phyloP scores from a whole-genome alignment of 495 filamentous ascomycete genomes.

The Penicillium longicatenatum region DNA sequence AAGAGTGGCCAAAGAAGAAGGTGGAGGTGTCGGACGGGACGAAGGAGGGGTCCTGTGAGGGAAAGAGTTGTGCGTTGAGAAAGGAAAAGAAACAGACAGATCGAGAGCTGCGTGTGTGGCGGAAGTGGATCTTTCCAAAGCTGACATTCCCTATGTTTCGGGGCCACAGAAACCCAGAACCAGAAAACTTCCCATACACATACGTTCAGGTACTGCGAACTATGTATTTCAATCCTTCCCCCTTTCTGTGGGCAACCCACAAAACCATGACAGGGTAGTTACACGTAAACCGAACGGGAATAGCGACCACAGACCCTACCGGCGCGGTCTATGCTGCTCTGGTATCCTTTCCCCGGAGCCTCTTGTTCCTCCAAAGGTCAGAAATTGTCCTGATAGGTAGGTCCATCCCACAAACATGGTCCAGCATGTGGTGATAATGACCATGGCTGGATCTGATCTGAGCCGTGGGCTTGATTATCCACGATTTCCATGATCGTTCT shows the following conservation, averaged over 20 bases:
- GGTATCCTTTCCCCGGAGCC: not conserved
- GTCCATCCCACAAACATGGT: not conserved
- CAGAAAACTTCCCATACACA: not conserved
- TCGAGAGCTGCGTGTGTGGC: conserved; percentile 25
- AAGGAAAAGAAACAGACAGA: conserved; percentile 23
- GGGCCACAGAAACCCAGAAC: not conserved
- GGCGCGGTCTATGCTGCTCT: not conserved
- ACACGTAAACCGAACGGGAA: no score
- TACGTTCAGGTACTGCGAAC: conserved; percentile 9
- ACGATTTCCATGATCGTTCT: not conserved
- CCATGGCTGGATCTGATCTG: not conserved
- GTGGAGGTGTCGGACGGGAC: conserved; percentile 22
- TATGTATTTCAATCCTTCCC: not conserved
- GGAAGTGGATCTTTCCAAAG: conserved; percentile 19
- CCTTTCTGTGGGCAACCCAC: not conserved
- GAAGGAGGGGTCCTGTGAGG: conserved; percentile 23
- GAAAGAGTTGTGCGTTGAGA: conserved; percentile 5
- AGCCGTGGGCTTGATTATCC: not conserved
- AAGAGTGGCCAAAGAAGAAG: conserved; percentile 4
- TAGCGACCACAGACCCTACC: not conserved
- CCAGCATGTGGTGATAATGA: not conserved
- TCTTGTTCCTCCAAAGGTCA: not conserved
- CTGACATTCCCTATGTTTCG: conserved; percentile 17
- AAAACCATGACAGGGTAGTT: not conserved
- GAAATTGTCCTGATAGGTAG: not conserved